Base-by-base conservation (phyloP, 495 filamentous ascomycete genomes). In the Glonium stellatum region DNA sequence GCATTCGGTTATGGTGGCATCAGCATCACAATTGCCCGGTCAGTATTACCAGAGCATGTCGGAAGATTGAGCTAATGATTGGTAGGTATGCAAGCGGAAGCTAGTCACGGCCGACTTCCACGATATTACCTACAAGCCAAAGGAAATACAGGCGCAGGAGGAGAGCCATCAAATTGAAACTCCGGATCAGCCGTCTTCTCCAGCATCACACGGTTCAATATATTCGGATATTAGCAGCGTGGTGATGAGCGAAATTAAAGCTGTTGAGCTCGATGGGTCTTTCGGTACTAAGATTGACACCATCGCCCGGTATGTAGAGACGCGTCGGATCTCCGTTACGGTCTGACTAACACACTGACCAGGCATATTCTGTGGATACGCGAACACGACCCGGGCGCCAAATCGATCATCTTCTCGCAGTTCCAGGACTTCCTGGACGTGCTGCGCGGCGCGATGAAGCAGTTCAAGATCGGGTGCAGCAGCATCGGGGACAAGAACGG, bases 321-420 rank as follows among this genome's bases (percentile, higher is more conserved):
- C 1, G 13, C 13, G 39, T 44, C 1, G 1, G 12, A 11, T 44
- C 10, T 11, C 12, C 3, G 10, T 2, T 4, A 15, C 4, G 2
- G 1, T 18, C 12, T 11, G 39, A 44, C 39, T 44, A 11, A 44
- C 18, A 11, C 13, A 11, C 13, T 44, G 39, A 22, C n/a, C 35
- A 54, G 58, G 10, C 93, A 98, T 68, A 72, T 97, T 0, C 68
- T 95, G 15, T 97, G 89, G 88, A 75, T 98, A 4, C 82, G 90
- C 2, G 76, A 85, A 54, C 80, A 89, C 52, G 93, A 98, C 68
- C 89, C 89, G 0, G 90, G 89, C 0, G 82, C 89, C 10, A 96
- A 97, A 69, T 89, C 89, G 0, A 85, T 98, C 65, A 75, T 97
- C 22, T 98, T 97, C 70, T 92, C 89, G 5, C 92, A 98, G 69